Percentiles rank a stretch among this genome's conserved stretches.
Evolutionary conservation across 75 land plant species (phyloP).

Genomic region (Pinus taeda): DNA sequence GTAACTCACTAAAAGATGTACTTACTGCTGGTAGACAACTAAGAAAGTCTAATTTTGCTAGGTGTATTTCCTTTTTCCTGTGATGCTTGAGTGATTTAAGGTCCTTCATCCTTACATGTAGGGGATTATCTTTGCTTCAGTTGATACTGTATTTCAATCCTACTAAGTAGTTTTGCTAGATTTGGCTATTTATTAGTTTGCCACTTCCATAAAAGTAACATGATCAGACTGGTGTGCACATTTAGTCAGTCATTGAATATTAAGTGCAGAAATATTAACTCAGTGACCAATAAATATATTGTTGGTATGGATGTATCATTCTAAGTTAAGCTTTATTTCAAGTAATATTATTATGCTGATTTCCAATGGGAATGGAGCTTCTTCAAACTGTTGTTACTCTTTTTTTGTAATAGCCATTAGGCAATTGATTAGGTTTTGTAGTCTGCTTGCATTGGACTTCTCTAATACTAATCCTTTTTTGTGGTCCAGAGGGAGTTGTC

Average conservation of each 20-base stretch:
- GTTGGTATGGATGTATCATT: neutral
- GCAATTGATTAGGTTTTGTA: neutral
- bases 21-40: neutral
- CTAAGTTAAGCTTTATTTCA: too few relatives aligned
- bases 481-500: neutral
- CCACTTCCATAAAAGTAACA: neutral
- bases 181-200: neutral
- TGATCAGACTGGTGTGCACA: too few relatives aligned
- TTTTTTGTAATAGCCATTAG: neutral
- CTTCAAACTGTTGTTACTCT: neutral
- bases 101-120: neutral
- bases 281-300: neutral
- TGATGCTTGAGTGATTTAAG: neutral
- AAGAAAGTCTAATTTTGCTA: neutral
- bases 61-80: neutral
- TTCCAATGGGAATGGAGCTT: neutral
- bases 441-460: neutral
- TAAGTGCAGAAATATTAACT: neutral
- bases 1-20: neutral
- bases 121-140: neutral
- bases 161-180: neutral
- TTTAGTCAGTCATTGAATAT: neutral
- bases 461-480: conserved; percentile 4
- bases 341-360: too few relatives aligned
- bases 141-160: neutral